A percentile compares a stretch with the other conserved stretches of the same genome.
Evolutionary conservation across 805 yeast species (phyloP).

Genomic region (Schwanniomyces polymorphus): DNA sequence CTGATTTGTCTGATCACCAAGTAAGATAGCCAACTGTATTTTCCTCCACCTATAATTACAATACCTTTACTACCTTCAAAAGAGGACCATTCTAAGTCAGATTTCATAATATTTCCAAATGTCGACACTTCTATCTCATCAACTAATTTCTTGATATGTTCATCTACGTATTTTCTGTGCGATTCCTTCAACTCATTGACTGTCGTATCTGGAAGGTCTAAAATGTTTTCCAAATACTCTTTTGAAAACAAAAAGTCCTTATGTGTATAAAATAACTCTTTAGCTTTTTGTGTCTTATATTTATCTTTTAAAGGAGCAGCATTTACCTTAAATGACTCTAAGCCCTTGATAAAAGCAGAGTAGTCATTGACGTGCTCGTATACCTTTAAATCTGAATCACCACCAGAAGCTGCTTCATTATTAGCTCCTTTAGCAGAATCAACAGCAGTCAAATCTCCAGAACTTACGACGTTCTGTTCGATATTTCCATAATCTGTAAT

Average conservation of each 20-base stretch:
- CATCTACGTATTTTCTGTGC: constrained; percentile 35
- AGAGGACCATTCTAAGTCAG: constrained; percentile 40
- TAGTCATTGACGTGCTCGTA: constrained; percentile 15
- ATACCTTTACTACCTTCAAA: constrained; percentile 36
- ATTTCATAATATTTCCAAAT: constrained; percentile 28
- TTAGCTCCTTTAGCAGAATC: no score
- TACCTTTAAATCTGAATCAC: neutral
- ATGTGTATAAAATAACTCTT: constrained; percentile 41
- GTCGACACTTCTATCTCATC: constrained; percentile 28
- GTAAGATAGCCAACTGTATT: constrained; percentile 51
- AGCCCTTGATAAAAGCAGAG: constrained; percentile 29
- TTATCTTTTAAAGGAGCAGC: constrained; percentile 40
- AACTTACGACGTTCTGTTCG: no score
- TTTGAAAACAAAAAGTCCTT: constrained; percentile 44
- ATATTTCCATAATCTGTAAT: neutral
- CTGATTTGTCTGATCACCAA: constrained; percentile 49
- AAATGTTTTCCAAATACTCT: constrained; percentile 43
- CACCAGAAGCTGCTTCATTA: no score
- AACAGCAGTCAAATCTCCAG: no score
- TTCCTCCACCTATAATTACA: constrained; percentile 55
- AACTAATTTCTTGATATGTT: constrained; percentile 26
- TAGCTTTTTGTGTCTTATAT: constrained; percentile 45
- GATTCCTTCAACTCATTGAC: constrained; percentile 32
- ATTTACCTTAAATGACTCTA: constrained; percentile 34
- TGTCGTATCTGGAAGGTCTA: constrained; percentile 38